These are phyloP conservation scores for Eucalyptus viminalis DNA, from an alignment of 345 rosid species.

Conservation along the genomic window DNA sequence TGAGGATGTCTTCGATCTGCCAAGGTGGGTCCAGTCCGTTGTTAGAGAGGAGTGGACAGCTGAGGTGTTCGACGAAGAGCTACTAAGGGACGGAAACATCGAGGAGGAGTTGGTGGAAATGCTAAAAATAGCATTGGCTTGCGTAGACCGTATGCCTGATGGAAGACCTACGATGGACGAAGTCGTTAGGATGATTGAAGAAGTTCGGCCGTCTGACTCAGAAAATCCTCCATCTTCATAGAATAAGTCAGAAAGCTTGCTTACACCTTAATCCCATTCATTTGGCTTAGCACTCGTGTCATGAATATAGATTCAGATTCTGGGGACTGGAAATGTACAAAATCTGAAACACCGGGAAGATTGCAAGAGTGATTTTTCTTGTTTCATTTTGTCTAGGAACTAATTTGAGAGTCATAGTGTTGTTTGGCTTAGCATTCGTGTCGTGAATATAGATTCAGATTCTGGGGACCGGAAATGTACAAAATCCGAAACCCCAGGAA, in stretches of 20 bases:
- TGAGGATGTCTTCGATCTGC: constrained; percentile 66
- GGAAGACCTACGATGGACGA: constrained; percentile 68
- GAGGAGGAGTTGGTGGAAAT: constrained; percentile 94
- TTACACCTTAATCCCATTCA: background rate
- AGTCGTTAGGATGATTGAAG: constrained; percentile 73
- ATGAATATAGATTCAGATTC: background rate
- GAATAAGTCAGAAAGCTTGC: background rate
- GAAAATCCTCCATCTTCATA: constrained; percentile 37
- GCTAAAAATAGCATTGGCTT: constrained; percentile 90
- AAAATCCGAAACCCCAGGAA: background rate
- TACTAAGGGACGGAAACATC: constrained; percentile 44
- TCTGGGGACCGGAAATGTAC: background rate
- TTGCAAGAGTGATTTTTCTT: background rate
- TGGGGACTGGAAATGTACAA: background rate
- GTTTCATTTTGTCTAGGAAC: background rate
- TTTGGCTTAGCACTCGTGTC: background rate
- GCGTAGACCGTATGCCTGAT: constrained; percentile 60
- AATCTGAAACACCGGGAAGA: background rate
- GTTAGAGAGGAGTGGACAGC: constrained; percentile 94
- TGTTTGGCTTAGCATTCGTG: background rate
- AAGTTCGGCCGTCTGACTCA: constrained; percentile 46
- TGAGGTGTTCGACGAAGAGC: constrained; percentile 80
- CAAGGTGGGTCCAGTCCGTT: constrained; percentile 85
- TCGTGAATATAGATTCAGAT: background rate
- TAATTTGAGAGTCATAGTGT: background rate